Base-by-base conservation (phyloP, 1,284 basidiomycete species). In the Ceratobasidium sp. region DNA sequence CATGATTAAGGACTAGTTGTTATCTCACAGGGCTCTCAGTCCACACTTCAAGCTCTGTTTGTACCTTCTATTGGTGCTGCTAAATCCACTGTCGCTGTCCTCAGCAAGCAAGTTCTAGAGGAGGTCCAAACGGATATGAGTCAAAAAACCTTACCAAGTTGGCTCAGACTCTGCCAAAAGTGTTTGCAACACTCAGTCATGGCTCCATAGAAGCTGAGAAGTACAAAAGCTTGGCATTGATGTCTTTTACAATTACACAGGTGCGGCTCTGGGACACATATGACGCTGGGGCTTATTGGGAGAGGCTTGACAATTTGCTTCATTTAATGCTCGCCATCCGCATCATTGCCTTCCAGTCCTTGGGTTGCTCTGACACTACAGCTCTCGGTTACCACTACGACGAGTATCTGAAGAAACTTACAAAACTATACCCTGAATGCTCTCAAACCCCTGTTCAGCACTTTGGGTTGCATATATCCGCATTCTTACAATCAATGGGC, bases 31-130 rank as follows among this genome's bases (percentile, higher is more conserved):
- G n/a, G n/a, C n/a, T n/a, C n/a, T n/a, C n/a, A n/a, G n/a, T n/a
- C n/a, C n/a, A 0, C 82, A 79, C 48, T 62, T 85, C 4, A 84
- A 88, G 13, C 13, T 13, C n/a, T n/a, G n/a, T n/a, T n/a, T n/a
- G n/a, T n/a, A n/a, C n/a, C n/a, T n/a, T n/a, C n/a, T n/a, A n/a
- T n/a, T n/a, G n/a, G n/a, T n/a, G n/a, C n/a, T n/a, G n/a, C n/a
- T n/a, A 46, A 46, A 46, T 5, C 5, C 44, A 6, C 44, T 6
- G 44, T 13, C 13, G 44, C 13, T 13, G 13, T 3, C 28, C n/a
- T 57, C 28, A 26, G 56, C 7, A 7, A 7, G 10, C n/a, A 64
- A 38, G 28, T 77, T 15, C 57, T 79, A 2, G 57, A 20, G 6
- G 57, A 65, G 42, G 33, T 79, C 15, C 7, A 56, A 28, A 2